Evolutionary conservation across 2,329 filamentous ascomycete species (phyloP), one percentile per base, ranked within the genome.

Genomic region (Anthostomella pinea): DNA sequence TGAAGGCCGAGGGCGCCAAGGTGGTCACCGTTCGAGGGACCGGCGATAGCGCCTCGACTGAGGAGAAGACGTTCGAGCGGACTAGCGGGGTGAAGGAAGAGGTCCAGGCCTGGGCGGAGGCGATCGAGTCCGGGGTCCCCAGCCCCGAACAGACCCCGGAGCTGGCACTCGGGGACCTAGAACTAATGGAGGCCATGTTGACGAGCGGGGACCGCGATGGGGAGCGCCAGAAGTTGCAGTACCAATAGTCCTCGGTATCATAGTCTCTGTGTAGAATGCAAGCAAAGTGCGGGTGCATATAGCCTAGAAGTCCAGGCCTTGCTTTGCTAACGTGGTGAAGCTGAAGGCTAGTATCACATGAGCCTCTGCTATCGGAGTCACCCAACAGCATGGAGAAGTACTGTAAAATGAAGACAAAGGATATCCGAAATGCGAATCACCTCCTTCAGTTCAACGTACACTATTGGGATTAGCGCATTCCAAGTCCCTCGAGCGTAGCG

Each of bases 111-210:
- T 85, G 79, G 76, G 79, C 70, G 1, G 67, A 73, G 58, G 66
- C 68, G 8, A 50, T 84, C 22, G 49, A 59, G 2, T 58, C 60
- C 8, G 76, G 76, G 13, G 62, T 61, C 43, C 58, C 60, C 10
- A 68, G 81, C 47, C 54, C 64, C n/a, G 60, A 66, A 46, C 76
- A 81, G 59, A 65, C 64, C 7, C 70, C 75, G 0, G 71, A 79
- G 53, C 68, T 79, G 62, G 80, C 79, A 0, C 54, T 83, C 49
- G 70, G 63, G 6, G 81, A 85, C 59, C 53, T 85, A 45, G 74
- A 81, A 59, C 60, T 84, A 44, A 51, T 81, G 49, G 70, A 75
- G 55, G 64, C 60, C 51, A 69, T 75, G 62, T 58, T 75, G 52
- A 61, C 52, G 30, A 75, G 72, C 40, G 70, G 69, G 13, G 65